Percentiles rank a stretch among this genome's conserved stretches.
Conservation (phyloP, 2,329 filamentous ascomycete genomes). For the Sporothrix humicola region DNA sequence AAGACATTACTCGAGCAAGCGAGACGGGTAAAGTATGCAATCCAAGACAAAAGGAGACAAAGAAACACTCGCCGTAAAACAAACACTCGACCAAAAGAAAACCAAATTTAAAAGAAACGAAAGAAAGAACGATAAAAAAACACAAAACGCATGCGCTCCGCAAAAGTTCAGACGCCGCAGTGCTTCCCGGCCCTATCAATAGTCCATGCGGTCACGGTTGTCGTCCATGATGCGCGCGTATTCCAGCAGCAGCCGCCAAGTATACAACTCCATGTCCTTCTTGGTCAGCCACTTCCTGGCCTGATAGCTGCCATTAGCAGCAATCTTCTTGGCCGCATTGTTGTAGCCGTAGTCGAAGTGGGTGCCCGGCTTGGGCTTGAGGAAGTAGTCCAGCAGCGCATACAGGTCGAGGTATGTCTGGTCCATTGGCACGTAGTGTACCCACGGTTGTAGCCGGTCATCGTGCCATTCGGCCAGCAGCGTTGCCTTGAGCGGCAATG, state of each 20-base stretch:
- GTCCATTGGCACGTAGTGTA: constrained; percentile 74
- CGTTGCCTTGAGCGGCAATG: constrained; percentile 71
- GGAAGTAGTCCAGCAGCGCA: constrained; percentile 68
- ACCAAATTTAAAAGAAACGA: neutral
- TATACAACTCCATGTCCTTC: constrained; percentile 71
- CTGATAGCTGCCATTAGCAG: constrained; percentile 65
- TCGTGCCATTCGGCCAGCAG: constrained; percentile 79
- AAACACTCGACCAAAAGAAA: neutral
- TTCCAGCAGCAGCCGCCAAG: constrained; percentile 65
- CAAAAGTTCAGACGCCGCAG: neutral
- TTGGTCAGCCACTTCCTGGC: constrained; percentile 63
- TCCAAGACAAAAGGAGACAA: neutral
- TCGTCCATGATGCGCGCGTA: constrained; percentile 59
- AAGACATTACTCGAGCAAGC: neutral
- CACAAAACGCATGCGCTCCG: neutral
- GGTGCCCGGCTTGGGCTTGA: constrained; percentile 48
- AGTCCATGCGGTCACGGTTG: constrained; percentile 51
- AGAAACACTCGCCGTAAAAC: too few relatives aligned
- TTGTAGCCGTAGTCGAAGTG: constrained; percentile 45
- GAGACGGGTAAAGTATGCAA: neutral
- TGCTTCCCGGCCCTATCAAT: constrained; percentile 43
- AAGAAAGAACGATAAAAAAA: neutral
- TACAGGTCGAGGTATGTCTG: constrained; percentile 71
- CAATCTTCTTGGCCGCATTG: constrained; percentile 62
- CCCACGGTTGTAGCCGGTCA: constrained; percentile 69